A percentile compares a stretch with the other conserved stretches of the same genome.
Conservation (phyloP, 148 eudicot genomes). For the Rhododendron simsii region DNA sequence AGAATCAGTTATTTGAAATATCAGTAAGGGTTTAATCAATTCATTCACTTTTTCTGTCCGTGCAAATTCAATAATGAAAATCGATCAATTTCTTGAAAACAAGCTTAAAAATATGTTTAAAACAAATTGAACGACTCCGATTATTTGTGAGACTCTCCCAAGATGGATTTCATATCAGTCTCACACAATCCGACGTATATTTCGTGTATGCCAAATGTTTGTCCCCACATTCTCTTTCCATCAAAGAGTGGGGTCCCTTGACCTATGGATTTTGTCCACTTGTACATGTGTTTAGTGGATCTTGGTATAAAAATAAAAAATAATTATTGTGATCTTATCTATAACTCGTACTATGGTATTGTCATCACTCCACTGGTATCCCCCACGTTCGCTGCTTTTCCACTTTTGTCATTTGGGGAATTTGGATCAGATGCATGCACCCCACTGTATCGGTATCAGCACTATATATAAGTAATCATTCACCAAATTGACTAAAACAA, state of each 20-base stretch:
- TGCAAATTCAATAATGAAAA: neutral
- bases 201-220: neutral
- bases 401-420: neutral
- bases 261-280: neutral
- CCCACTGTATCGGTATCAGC: neutral
- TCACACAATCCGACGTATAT: too few relatives aligned
- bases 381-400: neutral
- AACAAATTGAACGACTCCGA: too few relatives aligned
- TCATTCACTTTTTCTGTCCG: neutral
- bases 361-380: neutral
- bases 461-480: neutral
- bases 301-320: neutral
- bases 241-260: neutral
- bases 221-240: neutral
- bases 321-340: neutral
- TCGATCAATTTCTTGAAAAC: too few relatives aligned
- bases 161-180: too few relatives aligned
- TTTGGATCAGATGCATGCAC: neutral
- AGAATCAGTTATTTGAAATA: too few relatives aligned
- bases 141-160: too few relatives aligned
- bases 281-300: neutral
- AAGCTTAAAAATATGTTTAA: too few relatives aligned
- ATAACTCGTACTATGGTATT: neutral
- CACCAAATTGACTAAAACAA: neutral
- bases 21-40: too few relatives aligned